A percentile compares a stretch with the other conserved stretches of the same genome.
Conservation (phyloP, 2,329 filamentous ascomycete species). For the Cryphonectria japonica region DNA sequence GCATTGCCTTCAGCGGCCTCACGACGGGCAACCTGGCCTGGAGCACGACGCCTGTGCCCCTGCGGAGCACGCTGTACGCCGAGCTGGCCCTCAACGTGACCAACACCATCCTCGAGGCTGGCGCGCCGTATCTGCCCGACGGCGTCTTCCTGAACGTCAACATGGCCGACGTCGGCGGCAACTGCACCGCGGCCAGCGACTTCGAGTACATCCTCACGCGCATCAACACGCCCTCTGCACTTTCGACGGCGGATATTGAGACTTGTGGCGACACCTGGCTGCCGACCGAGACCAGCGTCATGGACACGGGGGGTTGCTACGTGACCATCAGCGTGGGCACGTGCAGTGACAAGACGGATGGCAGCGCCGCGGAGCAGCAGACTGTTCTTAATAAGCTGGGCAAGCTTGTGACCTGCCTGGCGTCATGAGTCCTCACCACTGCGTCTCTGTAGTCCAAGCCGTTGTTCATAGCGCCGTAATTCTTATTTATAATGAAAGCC, state of each 20-base stretch:
- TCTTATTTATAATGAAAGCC: background rate
- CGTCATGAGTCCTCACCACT: conserved; percentile 2
- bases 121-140: conserved; percentile 65
- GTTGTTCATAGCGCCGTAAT: background rate
- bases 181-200: conserved; percentile 55
- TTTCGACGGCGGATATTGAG: conserved; percentile 57
- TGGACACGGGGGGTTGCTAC: conserved; percentile 57
- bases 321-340: conserved; percentile 66
- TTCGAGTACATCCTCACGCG: conserved; percentile 69
- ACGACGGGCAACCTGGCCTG: conserved; percentile 56
- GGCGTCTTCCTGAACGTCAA: conserved; percentile 71
- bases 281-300: conserved; percentile 62
- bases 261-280: conserved; percentile 60
- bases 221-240: conserved; percentile 57
- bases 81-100: conserved; percentile 64
- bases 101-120: conserved; percentile 55
- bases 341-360: conserved; percentile 64
- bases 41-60: conserved; percentile 55
- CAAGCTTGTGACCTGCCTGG: conserved; percentile 26
- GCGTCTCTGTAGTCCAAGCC: background rate
- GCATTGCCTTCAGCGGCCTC: conserved; percentile 68
- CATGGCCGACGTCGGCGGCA: conserved; percentile 57
- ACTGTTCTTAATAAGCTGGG: conserved; percentile 55
- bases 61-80: conserved; percentile 64
- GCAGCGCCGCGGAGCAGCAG: conserved; percentile 53